These are phyloP conservation scores for Hypoxylon sp. DNA, from an alignment of 2,329 filamentous ascomycete species.

Conservation along the genomic window DNA sequence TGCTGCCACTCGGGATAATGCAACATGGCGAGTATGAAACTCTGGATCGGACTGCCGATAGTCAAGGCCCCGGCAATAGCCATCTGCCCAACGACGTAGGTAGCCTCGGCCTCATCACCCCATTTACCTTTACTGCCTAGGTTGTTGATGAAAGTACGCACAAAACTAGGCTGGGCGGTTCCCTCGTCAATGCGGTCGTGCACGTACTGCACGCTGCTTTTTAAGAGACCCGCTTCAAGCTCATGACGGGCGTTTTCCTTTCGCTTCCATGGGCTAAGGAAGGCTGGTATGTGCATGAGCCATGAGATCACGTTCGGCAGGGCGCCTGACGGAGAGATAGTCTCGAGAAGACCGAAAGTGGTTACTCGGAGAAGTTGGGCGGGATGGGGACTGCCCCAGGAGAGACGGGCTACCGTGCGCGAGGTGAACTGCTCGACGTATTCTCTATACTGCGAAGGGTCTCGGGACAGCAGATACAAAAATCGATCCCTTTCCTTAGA, in stretches of 20 bases:
- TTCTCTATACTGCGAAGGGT: conserved; percentile 54
- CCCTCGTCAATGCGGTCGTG: conserved; percentile 46
- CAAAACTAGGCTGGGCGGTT: conserved; percentile 52
- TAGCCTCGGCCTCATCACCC: conserved; percentile 50
- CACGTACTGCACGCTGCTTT: conserved; percentile 50
- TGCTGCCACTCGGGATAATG: conserved; percentile 52
- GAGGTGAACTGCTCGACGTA: conserved; percentile 58
- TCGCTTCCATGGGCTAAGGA: conserved; percentile 56
- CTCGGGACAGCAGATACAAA: conserved; percentile 52
- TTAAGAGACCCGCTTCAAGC: conserved; percentile 51
- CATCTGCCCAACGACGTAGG: conserved; percentile 57
- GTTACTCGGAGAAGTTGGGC: conserved; percentile 53
- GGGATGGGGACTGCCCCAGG: conserved; percentile 55
- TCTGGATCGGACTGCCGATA: conserved; percentile 56
- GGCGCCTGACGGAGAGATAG: conserved; percentile 56
- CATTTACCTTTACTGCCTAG: conserved; percentile 41
- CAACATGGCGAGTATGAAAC: conserved; percentile 52
- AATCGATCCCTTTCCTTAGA: conserved; percentile 56
- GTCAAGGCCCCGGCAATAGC: conserved; percentile 57
- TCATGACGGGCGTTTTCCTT: conserved; percentile 53
- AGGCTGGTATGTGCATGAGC: conserved; percentile 51
- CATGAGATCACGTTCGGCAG: conserved; percentile 53
- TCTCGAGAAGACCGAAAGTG: conserved; percentile 56
- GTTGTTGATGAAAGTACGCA: conserved; percentile 52
- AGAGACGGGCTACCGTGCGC: conserved; percentile 55